Percentiles rank a stretch among this genome's conserved stretches.
phyloP scores from a whole-genome alignment of 2,329 filamentous ascomycete species.

The Aureobasidium sp. region DNA sequence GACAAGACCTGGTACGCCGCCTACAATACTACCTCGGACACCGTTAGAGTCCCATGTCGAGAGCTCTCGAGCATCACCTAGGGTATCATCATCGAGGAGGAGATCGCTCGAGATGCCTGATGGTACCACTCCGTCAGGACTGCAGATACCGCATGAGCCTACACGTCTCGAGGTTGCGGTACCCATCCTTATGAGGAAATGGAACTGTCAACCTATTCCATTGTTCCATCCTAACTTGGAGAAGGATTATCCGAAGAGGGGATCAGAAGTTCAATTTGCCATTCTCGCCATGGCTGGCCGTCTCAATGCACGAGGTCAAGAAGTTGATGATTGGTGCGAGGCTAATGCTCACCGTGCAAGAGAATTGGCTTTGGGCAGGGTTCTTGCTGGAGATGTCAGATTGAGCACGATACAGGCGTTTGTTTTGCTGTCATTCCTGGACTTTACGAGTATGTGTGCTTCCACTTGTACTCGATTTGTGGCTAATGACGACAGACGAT shows the following conservation, averaged over 20 bases:
- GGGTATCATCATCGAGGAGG: background rate
- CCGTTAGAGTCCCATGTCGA: background rate
- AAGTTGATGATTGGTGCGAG: conserved; percentile 7
- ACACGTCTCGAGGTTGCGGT: conserved; percentile 1
- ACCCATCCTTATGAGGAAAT: conserved; percentile 1
- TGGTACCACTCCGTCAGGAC: background rate
- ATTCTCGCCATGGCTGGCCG: conserved; percentile 5
- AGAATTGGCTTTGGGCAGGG: background rate
- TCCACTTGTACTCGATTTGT: too few species aligned
- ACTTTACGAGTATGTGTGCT: conserved; percentile 1
- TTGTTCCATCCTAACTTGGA: conserved; percentile 8
- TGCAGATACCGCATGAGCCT: conserved; percentile 1
- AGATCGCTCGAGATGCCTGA: background rate
- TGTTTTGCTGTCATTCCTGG: conserved; percentile 4
- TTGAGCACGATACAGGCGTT: conserved; percentile 6
- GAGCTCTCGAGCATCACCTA: background rate
- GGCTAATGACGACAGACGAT: background rate
- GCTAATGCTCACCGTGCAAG: conserved; percentile 8
- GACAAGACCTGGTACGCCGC: conserved; percentile 1
- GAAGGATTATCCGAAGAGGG: background rate
- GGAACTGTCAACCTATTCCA: conserved; percentile 7
- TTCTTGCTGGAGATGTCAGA: background rate
- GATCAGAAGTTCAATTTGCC: background rate
- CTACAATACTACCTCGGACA: background rate
- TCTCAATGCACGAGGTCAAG: conserved; percentile 1